Percentiles rank a stretch among this genome's conserved stretches.
Evolutionary conservation across 352 stramenopile genomes (phyloP).

Genomic region (Phytophthora citrophthora): DNA sequence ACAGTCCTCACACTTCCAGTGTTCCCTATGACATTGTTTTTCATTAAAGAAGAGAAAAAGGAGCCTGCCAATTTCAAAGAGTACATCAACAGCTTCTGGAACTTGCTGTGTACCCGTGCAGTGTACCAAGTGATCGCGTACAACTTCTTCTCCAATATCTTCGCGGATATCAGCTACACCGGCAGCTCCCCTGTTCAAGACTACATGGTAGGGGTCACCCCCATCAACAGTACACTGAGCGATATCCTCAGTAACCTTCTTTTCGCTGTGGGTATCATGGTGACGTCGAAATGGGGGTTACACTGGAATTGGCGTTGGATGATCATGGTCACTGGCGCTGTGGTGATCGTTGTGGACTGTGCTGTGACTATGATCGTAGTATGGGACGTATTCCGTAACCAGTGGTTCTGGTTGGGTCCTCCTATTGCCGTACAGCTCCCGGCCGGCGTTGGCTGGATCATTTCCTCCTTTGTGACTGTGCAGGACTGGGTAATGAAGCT

Average conservation of each 20-base stretch:
- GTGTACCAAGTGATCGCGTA: slow-evolving; percentile 44
- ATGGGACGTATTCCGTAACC: neutral
- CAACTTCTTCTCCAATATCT: slow-evolving; percentile 44
- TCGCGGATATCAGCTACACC: slow-evolving; percentile 34
- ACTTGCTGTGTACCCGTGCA: slow-evolving; percentile 31
- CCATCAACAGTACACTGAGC: slow-evolving; percentile 35
- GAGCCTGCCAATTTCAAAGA: slow-evolving; percentile 28
- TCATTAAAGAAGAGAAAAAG: slow-evolving; percentile 35
- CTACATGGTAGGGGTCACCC: slow-evolving; percentile 42
- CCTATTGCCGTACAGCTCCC: slow-evolving; percentile 18
- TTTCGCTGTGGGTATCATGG: slow-evolving; percentile 39
- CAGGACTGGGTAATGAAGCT: slow-evolving; percentile 36
- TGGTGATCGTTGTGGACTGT: slow-evolving; percentile 15
- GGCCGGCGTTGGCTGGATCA: slow-evolving; percentile 32
- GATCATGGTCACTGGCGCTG: slow-evolving; percentile 14
- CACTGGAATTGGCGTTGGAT: slow-evolving; percentile 32
- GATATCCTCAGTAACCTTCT: slow-evolving; percentile 40
- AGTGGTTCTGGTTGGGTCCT: slow-evolving; percentile 18
- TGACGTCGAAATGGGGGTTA: slow-evolving; percentile 39
- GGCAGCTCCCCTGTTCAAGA: slow-evolving; percentile 20
- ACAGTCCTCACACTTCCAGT: slow-evolving; percentile 25
- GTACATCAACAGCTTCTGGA: slow-evolving; percentile 37
- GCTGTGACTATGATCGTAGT: neutral
- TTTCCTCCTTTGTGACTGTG: slow-evolving; percentile 33
- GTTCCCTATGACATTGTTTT: slow-evolving; percentile 41